Evolutionary conservation across 1,284 basidiomycete genomes (phyloP), one percentile per base, ranked within the genome.

Genomic region (Veloporphyrellus conicus): DNA sequence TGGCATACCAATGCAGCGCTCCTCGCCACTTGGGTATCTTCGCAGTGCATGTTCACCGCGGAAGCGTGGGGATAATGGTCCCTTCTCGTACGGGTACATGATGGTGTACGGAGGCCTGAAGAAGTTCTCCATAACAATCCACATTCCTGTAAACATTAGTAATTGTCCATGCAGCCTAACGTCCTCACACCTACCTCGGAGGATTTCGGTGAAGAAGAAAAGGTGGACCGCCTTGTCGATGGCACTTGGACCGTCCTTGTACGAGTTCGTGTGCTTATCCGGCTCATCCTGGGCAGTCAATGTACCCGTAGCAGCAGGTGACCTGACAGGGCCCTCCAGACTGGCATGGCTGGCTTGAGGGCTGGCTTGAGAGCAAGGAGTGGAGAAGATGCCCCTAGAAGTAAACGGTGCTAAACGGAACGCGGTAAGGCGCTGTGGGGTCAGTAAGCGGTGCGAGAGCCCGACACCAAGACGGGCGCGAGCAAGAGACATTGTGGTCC

Each of bases 141-240:
- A 97, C 91, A 98, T 95, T 62, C 95, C 94, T 96, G 35, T 33
- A 41, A 45, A 40, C 27, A 50, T 50, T 27, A 46, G 29, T 28
- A n/a, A 48, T 12, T 22, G 19, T 34, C 20, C 38, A n/a, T 9
- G 23, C 19, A n/a, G 18, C 41, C 12, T 41, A 48, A 27, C 14
- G 23, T 25, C 41, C 29, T n/a, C 49, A 78, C 56, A 49, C 62
- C 18, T 62, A 93, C 94, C 94, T 75, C 95, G 78, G 57, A 95
- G 73, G 61, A 99, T 97, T 73, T 99, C 96, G 52, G 95, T 98
- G 69, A 99, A 93, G 81, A 99, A 98, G 79, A 99, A 98, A 43
- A 97, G 67, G 68, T 95, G 89, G 39, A 90, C 87, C 34, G 95
- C 94, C 72, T 99, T 99, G 76, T 98, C 92, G 44, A 97, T 74